A percentile compares a stretch with the other conserved stretches of the same genome.
Conservation (phyloP, 345 rosid species). For the Eucalyptus globulus region DNA sequence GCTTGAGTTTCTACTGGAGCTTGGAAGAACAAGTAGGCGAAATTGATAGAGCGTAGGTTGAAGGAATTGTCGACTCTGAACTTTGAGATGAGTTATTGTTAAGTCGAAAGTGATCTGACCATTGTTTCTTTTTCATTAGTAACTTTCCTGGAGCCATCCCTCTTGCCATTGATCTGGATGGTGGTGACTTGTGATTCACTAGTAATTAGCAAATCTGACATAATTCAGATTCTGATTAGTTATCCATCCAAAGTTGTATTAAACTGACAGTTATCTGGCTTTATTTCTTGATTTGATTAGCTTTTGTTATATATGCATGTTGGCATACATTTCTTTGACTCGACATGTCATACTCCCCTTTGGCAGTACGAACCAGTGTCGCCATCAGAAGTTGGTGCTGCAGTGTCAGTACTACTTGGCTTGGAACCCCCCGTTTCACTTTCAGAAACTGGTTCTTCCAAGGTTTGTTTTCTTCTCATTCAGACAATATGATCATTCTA, state of each 20-base stretch:
- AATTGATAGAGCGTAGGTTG: neutral
- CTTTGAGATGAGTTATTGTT: neutral
- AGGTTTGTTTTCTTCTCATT: conserved; percentile 30
- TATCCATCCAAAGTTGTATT: neutral
- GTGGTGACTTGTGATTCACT: neutral
- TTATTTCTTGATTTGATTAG: neutral
- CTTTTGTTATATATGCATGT: neutral
- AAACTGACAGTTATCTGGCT: neutral
- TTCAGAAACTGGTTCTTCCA: conserved; percentile 60
- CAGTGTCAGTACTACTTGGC: conserved; percentile 86
- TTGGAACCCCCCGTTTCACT: conserved; percentile 56
- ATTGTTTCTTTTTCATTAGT: neutral
- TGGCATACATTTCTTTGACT: neutral
- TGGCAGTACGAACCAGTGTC: no score
- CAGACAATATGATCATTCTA: neutral
- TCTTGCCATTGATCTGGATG: neutral
- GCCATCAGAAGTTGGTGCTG: conserved; percentile 53
- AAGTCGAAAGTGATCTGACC: neutral
- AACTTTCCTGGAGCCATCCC: neutral
- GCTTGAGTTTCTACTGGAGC: neutral
- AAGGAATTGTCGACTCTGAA: neutral
- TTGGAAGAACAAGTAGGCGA: neutral
- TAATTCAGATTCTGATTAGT: neutral
- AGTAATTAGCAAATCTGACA: neutral
- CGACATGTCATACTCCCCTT: neutral